Evolutionary conservation across 441 rosid species (phyloP).

Genomic region (Erodium texanum): DNA sequence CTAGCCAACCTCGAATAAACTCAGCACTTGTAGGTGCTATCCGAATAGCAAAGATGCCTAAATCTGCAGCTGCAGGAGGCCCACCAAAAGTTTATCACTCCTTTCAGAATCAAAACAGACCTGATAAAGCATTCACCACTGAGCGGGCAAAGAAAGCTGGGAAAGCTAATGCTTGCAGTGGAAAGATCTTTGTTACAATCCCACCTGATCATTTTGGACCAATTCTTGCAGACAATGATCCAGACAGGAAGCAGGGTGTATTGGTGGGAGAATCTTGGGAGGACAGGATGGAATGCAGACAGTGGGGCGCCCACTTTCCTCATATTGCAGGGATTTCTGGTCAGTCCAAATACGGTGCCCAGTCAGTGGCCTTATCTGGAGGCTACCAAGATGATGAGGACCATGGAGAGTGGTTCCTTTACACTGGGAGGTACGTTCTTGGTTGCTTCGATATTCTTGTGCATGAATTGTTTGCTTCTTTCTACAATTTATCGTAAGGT

Average conservation of each 20-base stretch:
- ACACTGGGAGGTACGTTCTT: conserved; percentile 67
- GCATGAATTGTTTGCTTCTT: neutral
- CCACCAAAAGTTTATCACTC: neutral
- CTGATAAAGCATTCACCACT: conserved; percentile 70
- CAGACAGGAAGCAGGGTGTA: conserved; percentile 61
- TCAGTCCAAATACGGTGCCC: conserved; percentile 58
- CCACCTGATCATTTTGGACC: conserved; percentile 85
- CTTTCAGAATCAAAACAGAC: conserved; percentile 53
- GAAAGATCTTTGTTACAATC: conserved; percentile 57
- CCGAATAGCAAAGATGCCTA: conserved; percentile 49
- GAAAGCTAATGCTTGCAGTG: conserved; percentile 73
- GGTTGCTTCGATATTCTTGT: neutral
- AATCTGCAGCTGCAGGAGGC: conserved; percentile 18
- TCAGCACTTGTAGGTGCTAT: conserved; percentile 50
- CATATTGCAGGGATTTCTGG: conserved; percentile 81
- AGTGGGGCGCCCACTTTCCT: conserved; percentile 81
- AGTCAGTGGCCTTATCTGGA: conserved; percentile 76
- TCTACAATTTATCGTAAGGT: neutral
- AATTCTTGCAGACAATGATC: conserved; percentile 63
- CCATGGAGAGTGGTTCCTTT: conserved; percentile 89
- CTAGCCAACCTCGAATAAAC: conserved; percentile 61
- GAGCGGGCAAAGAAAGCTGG: conserved; percentile 63
- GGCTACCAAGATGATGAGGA: conserved; percentile 84
- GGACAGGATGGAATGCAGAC: conserved; percentile 54
- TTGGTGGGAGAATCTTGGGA: conserved; percentile 76